Conservation (phyloP, 1,284 basidiomycete genomes). For the Lentinus polychrous region DNA sequence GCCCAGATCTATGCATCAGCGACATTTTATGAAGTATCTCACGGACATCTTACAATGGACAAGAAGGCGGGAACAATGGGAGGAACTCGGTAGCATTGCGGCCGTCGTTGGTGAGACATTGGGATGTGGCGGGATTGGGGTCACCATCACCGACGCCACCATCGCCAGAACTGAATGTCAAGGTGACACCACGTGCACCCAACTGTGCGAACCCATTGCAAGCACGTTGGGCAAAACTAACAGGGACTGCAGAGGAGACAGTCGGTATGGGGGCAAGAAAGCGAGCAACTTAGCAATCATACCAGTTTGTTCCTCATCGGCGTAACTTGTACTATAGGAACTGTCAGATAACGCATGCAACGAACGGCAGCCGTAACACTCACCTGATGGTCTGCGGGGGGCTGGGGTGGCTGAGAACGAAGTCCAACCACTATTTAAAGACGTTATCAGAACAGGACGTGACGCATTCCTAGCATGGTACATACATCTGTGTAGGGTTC, state of each 20-base stretch:
- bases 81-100: conserved; percentile 47
- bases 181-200: conserved; percentile 56
- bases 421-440: conserved; percentile 49
- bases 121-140: conserved; percentile 37
- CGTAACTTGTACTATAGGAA: conserved; percentile 43
- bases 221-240: conserved; percentile 51
- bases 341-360: neutral
- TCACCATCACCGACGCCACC: conserved; percentile 62
- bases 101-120: conserved; percentile 57
- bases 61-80: conserved; percentile 53
- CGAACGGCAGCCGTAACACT: neutral
- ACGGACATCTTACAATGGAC: conserved; percentile 35
- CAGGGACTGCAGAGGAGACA: conserved; percentile 39
- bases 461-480: neutral
- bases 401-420: conserved; percentile 27
- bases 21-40: neutral
- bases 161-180: conserved; percentile 63
- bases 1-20: neutral
- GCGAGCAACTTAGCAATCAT: neutral
- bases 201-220: conserved; percentile 62
- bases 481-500: conserved; percentile 54
- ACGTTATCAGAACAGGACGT: neutral
- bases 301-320: conserved; percentile 65
- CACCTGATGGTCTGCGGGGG: conserved; percentile 47
- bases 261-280: neutral